A percentile compares a stretch with the other conserved stretches of the same genome.
Evolutionary conservation across 1,139 yeast species (phyloP).

Genomic region (Taphrina wiesneri): DNA sequence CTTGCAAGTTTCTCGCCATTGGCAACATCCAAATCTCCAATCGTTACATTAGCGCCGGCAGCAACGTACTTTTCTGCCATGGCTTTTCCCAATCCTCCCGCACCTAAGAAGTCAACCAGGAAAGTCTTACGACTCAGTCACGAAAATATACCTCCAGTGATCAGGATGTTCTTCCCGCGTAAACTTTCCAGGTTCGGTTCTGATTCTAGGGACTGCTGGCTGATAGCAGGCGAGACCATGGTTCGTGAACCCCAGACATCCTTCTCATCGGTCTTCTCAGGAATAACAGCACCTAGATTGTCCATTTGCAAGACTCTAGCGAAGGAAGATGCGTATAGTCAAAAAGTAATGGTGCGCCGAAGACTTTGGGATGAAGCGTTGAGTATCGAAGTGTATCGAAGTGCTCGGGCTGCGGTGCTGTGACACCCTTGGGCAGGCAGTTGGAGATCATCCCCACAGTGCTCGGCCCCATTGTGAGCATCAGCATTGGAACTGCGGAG

Average conservation of each 20-base stretch:
- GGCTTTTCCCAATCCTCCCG: constrained; percentile 27
- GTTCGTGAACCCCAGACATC: neutral
- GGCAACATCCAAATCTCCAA: constrained; percentile 21
- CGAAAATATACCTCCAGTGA: constrained; percentile 26
- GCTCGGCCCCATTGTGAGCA: neutral
- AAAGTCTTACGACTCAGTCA: too few species aligned
- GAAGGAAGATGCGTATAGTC: neutral
- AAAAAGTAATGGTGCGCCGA: too few species aligned
- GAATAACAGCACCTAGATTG: neutral
- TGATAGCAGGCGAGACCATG: constrained; percentile 8
- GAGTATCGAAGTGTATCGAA: neutral
- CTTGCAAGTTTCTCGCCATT: constrained; percentile 22
- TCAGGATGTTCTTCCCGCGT: constrained; percentile 18
- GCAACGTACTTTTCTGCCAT: constrained; percentile 25
- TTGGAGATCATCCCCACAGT: neutral
- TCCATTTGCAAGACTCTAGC: neutral
- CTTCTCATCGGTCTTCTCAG: neutral
- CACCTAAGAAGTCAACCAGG: too few species aligned
- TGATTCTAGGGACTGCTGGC: neutral
- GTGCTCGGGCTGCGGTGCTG: neutral
- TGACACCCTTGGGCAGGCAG: too few species aligned
- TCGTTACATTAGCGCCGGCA: constrained; percentile 27
- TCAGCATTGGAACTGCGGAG: too few species aligned
- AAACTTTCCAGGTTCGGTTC: constrained; percentile 2
- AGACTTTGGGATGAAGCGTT: too few species aligned